Percentiles rank a stretch among this genome's conserved stretches.
phyloP scores from a whole-genome alignment of 441 rosid species.

The Biscutella auriculata region DNA sequence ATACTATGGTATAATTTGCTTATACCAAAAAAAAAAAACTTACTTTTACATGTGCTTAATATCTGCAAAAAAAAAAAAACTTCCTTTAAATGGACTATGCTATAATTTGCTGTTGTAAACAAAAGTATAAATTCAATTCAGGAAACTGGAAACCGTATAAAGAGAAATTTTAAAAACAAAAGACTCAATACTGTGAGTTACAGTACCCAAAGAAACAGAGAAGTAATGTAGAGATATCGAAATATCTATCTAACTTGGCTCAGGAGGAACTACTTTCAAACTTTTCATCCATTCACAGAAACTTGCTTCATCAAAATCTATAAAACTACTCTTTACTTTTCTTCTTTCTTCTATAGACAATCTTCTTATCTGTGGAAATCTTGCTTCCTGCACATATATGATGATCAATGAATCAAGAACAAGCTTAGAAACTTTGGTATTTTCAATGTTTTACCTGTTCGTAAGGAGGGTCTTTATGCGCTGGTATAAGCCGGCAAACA shows the following conservation, averaged over 20 bases:
- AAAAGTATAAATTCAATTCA: not conserved
- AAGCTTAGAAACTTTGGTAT: too few species aligned
- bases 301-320: constrained; percentile 86
- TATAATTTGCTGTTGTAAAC: constrained; percentile 3
- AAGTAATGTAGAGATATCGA: too few species aligned
- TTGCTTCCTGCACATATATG: constrained; percentile 65
- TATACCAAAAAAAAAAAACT: too few species aligned
- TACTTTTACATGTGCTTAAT: too few species aligned
- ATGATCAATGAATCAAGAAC: too few species aligned
- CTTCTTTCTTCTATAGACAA: constrained; percentile 55
- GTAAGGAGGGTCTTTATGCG: constrained; percentile 95
- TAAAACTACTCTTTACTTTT: constrained; percentile 70
- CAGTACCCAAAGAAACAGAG: not conserved
- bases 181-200: constrained; percentile 10
- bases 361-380: constrained; percentile 72
- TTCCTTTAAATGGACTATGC: too few species aligned
- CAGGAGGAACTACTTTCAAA: constrained; percentile 77
- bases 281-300: constrained; percentile 84
- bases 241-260: constrained; percentile 79
- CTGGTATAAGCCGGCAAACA: constrained; percentile 82
- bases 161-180: constrained; percentile 10
- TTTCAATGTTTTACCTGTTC: constrained; percentile 52
- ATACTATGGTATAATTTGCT: too few species aligned
- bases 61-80: too few species aligned
- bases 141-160: not conserved